Evolutionary conservation across 345 rosid species (phyloP).

Genomic region (Clausena lansium): DNA sequence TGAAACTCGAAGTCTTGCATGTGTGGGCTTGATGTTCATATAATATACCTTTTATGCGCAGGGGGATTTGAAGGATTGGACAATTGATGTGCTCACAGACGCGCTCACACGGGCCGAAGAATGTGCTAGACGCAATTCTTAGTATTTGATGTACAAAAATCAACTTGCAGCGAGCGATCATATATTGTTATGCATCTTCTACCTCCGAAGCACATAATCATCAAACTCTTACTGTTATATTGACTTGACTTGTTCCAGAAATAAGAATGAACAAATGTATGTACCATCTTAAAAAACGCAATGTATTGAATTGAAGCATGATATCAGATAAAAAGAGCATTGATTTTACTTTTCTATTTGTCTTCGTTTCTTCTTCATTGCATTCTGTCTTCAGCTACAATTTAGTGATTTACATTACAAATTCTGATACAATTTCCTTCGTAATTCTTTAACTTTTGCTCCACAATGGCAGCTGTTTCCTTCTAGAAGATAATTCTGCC

Average conservation of each 20-base stretch:
- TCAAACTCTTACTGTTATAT: too few species aligned
- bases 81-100: constrained; percentile 80
- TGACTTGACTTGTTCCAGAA: neutral
- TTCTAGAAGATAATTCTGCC: neutral
- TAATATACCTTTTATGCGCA: constrained; percentile 25
- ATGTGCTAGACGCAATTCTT: constrained; percentile 39
- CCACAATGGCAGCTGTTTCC: neutral
- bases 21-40: neutral
- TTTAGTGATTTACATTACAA: neutral
- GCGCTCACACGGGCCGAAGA: constrained; percentile 78
- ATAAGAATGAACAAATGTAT: neutral
- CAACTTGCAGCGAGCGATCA: neutral
- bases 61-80: constrained; percentile 89
- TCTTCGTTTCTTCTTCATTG: neutral
- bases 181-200: neutral
- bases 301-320: neutral
- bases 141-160: constrained; percentile 13
- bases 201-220: too few species aligned
- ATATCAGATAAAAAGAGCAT: neutral
- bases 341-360: neutral
- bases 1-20: neutral
- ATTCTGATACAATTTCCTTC: neutral
- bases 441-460: too few species aligned
- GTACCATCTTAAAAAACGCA: neutral
- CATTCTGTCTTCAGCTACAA: neutral